Evolutionary conservation across 1,139 yeast species (phyloP).

Genomic region (Taphrina populina): DNA sequence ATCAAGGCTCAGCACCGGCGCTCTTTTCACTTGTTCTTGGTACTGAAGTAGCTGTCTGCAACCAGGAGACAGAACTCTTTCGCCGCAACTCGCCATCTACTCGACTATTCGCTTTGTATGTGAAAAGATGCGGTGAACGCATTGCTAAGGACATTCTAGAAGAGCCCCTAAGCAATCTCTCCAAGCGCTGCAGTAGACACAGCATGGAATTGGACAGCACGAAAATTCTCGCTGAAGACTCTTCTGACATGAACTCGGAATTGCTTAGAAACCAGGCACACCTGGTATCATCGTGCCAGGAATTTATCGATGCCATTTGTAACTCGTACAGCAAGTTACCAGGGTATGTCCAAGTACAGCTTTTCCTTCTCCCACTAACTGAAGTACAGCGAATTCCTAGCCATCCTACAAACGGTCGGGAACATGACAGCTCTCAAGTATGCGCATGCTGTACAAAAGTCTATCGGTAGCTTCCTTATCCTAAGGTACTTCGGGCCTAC

Average conservation of each 20-base stretch:
- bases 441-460: conserved; percentile 8
- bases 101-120: conserved; percentile 9
- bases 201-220: conserved; percentile 19
- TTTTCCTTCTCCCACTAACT: no score
- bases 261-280: conserved; percentile 1
- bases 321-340: conserved; percentile 1
- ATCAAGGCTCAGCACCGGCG: conserved; percentile 1
- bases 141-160: conserved; percentile 5
- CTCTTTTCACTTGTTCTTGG: conserved; percentile 9
- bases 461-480: conserved; percentile 23
- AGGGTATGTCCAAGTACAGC: neutral
- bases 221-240: neutral
- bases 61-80: conserved; percentile 23
- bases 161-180: neutral
- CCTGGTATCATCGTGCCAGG: conserved; percentile 4
- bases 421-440: conserved; percentile 8
- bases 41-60: conserved; percentile 9
- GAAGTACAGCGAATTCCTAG: neutral
- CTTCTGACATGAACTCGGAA: neutral
- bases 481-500: conserved; percentile 21
- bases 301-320: conserved; percentile 27
- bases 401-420: conserved; percentile 5
- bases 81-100: conserved; percentile 24
- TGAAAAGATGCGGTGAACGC: conserved; percentile 1
- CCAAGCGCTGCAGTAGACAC: neutral